phyloP scores from a whole-genome alignment of 2,329 filamentous ascomycete genomes.

The Penicillium sp. region DNA sequence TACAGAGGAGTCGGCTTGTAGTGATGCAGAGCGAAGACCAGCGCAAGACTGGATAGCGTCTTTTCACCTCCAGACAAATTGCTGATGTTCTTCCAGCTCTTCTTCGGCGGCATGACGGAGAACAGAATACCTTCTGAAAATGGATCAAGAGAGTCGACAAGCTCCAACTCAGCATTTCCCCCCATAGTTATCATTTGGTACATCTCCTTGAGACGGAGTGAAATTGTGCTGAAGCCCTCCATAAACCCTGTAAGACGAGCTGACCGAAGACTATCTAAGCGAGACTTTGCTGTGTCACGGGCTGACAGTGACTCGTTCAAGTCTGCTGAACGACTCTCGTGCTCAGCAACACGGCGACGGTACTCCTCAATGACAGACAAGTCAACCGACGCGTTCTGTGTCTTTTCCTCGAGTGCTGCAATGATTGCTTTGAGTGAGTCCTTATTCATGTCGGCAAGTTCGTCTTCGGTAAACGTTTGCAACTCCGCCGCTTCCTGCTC shows the following conservation, averaged over 20 bases:
- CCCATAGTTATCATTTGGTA: constrained; percentile 99
- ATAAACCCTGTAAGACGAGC: constrained; percentile 94
- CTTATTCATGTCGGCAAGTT: constrained; percentile 61
- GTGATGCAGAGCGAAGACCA: constrained; percentile 97
- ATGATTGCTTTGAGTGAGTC: constrained; percentile 61
- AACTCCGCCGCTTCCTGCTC: constrained; percentile 50
- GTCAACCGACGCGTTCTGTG: constrained; percentile 81
- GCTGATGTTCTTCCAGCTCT: constrained; percentile 99
- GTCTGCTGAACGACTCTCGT: constrained; percentile 76
- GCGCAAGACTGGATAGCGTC: constrained; percentile 83
- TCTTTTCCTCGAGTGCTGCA: constrained; percentile 66
- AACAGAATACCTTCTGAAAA: constrained; percentile 97
- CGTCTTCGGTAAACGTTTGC: constrained; percentile 72
- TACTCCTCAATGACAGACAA: constrained; percentile 86
- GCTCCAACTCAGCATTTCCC: constrained; percentile 93
- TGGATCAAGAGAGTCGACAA: constrained; percentile 92
- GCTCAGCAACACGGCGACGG: constrained; percentile 77
- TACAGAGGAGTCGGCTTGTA: constrained; percentile 97
- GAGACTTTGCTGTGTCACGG: constrained; percentile 84
- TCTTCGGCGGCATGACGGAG: constrained; percentile 98
- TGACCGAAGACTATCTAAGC: constrained; percentile 85
- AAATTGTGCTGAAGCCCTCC: constrained; percentile 94
- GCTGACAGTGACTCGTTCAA: constrained; percentile 71
- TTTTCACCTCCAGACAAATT: constrained; percentile 97
- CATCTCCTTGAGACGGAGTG: constrained; percentile 95